Evolutionary conservation across 2,329 filamentous ascomycete species (phyloP).

Genomic region (Fusarium veterinarium): DNA sequence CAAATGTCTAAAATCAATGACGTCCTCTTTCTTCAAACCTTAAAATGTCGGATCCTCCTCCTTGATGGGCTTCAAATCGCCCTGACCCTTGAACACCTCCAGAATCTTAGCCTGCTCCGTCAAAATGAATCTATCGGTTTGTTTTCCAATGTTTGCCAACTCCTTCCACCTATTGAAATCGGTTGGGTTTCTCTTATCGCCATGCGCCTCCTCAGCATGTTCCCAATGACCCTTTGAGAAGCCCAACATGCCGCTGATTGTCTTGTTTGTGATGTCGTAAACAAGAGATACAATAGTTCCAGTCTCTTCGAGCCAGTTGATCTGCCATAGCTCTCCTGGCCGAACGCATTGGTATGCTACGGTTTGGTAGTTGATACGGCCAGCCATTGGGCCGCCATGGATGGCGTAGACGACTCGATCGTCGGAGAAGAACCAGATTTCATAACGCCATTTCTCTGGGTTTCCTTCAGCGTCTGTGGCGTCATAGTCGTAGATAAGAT

Average conservation of each 20-base stretch:
- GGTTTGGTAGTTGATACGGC: conserved; percentile 64
- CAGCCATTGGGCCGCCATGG: conserved; percentile 69
- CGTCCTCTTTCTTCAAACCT: background rate
- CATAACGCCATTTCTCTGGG: conserved; percentile 70
- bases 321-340: conserved; percentile 68
- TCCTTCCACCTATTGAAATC: conserved; percentile 64
- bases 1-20: background rate
- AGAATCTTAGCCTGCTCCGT: conserved; percentile 65
- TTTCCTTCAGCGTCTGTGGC: conserved; percentile 60
- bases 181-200: conserved; percentile 64
- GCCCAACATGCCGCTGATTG: conserved; percentile 63
- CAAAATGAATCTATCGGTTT: conserved; percentile 62
- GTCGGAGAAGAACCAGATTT: conserved; percentile 70
- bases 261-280: conserved; percentile 63
- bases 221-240: conserved; percentile 70
- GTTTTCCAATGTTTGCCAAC: conserved; percentile 60
- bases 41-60: conserved; percentile 31
- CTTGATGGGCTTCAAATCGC: conserved; percentile 59
- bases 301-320: conserved; percentile 71
- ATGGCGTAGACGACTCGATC: conserved; percentile 68
- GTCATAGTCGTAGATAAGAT: conserved; percentile 68
- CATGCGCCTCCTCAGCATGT: conserved; percentile 60
- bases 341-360: conserved; percentile 68
- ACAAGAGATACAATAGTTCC: conserved; percentile 67
- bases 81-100: conserved; percentile 62